Evolutionary conservation across 1,139 yeast species (phyloP).

Genomic region (Wickerhamiella pararugosa): DNA sequence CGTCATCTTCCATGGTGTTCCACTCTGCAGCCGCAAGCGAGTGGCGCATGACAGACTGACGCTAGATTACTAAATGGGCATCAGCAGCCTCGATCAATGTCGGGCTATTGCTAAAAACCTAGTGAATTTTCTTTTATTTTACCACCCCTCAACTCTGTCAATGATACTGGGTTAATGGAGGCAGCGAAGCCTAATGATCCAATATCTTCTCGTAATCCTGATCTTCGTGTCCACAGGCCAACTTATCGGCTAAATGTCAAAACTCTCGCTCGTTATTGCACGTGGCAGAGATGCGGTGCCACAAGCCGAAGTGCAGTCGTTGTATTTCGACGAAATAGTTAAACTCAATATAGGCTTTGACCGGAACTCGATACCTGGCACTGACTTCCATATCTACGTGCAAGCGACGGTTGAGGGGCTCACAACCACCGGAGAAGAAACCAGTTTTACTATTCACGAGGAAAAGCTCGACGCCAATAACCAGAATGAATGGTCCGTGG

Average conservation of each 20-base stretch:
- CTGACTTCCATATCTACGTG: neutral
- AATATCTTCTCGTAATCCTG: too few relatives aligned
- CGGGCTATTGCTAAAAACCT: too few relatives aligned
- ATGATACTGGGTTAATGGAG: too few relatives aligned
- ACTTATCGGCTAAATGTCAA: too few relatives aligned
- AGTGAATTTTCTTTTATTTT: too few relatives aligned
- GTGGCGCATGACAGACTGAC: neutral
- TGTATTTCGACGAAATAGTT: slow-evolving; percentile 1
- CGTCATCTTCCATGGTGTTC: neutral
- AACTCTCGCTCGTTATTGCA: too few relatives aligned
- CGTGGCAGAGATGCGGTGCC: neutral
- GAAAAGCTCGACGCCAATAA: neutral
- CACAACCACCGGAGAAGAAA: neutral
- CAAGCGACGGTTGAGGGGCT: slow-evolving; percentile 1
- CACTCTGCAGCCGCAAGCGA: neutral
- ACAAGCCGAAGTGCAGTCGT: neutral
- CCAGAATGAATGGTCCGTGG: neutral
- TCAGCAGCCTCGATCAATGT: too few relatives aligned
- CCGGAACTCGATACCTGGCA: too few relatives aligned
- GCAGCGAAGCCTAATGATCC: too few relatives aligned
- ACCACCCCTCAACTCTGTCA: too few relatives aligned
- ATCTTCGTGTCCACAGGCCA: too few relatives aligned
- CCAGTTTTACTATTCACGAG: neutral
- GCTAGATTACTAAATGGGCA: too few relatives aligned
- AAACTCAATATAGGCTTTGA: neutral